These are phyloP conservation scores for Phylloporus sp. DNA, from an alignment of 768 basidiomycete species.

Conservation along the genomic window DNA sequence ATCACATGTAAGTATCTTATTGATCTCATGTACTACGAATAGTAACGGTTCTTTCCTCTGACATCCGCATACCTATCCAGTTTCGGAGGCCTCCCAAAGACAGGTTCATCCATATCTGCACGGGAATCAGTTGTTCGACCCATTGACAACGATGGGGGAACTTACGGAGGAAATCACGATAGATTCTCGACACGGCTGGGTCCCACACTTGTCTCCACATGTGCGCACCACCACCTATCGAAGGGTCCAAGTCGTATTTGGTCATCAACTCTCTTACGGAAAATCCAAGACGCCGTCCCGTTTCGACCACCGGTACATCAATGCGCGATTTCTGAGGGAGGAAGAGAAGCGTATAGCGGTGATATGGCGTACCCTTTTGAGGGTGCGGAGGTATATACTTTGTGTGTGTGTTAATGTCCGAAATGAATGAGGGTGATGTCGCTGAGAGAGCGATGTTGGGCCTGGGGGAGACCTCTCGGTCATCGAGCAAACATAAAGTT, in stretches of 20 bases:
- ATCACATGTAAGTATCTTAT: not conserved
- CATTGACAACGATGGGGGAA: conserved; percentile 10
- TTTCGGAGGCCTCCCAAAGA: conserved; percentile 28
- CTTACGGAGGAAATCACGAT: conserved; percentile 65
- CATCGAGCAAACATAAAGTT: not conserved
- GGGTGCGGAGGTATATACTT: conserved; percentile 90
- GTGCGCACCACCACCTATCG: conserved; percentile 65
- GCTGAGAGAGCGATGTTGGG: conserved; percentile 80
- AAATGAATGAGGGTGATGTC: conserved; percentile 38
- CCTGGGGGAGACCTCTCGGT: conserved; percentile 33
- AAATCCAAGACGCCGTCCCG: conserved; percentile 54
- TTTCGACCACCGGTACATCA: conserved; percentile 45
- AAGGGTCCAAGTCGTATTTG: conserved; percentile 50
- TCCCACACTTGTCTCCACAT: conserved; percentile 86
- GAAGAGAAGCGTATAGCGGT: conserved; percentile 80
- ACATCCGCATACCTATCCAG: conserved; percentile 29
- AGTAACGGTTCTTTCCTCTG: conserved; percentile 28
- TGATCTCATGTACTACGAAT: conserved; percentile 13
- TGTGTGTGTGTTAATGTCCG: conserved; percentile 53
- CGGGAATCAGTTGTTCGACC: not conserved
- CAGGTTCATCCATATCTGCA: conserved; percentile 21
- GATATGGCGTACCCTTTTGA: conserved; percentile 82
- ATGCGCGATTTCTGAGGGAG: conserved; percentile 59
- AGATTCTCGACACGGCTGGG: conserved; percentile 59
- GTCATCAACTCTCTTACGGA: conserved; percentile 60